phyloP scores from a whole-genome alignment of 2,329 filamentous ascomycete species.

The Verticillium zaregamsianum region DNA sequence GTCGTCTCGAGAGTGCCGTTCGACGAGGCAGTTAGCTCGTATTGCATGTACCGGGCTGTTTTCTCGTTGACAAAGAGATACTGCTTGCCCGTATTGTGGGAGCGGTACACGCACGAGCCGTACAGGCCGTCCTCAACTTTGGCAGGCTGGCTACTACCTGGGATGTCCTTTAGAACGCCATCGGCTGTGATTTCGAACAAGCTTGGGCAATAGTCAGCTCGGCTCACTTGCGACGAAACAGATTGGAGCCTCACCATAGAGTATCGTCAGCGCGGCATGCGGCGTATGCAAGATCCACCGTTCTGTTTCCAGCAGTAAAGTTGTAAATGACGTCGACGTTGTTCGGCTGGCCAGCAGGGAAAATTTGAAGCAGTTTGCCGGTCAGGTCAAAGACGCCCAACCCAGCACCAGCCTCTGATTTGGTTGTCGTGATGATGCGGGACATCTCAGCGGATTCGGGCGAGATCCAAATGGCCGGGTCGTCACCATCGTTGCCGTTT shows the following conservation, averaged over 20 bases:
- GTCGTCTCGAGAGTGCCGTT: conserved; percentile 38
- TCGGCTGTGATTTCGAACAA: conserved; percentile 44
- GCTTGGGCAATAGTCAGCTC: conserved; percentile 20
- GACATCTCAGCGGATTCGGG: conserved; percentile 34
- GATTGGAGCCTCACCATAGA: conserved; percentile 29
- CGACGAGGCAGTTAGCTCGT: conserved; percentile 36
- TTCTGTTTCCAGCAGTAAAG: conserved; percentile 37
- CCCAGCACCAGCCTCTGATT: conserved; percentile 43
- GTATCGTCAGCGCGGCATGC: conserved; percentile 48
- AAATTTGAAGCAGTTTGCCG: conserved; percentile 41
- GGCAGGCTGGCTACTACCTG: conserved; percentile 41
- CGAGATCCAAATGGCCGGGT: conserved; percentile 45
- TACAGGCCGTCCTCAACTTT: conserved; percentile 43
- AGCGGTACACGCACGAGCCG: conserved; percentile 48
- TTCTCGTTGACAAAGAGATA: conserved; percentile 54
- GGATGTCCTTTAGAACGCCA: conserved; percentile 36
- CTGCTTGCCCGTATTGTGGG: conserved; percentile 39
- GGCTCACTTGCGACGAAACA: background rate
- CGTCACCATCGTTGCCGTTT: conserved; percentile 39
- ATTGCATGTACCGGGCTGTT: conserved; percentile 48
- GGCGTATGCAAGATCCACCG: conserved; percentile 43
- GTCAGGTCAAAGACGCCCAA: conserved; percentile 44
- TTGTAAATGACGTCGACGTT: conserved; percentile 52
- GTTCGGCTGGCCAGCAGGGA: conserved; percentile 43
- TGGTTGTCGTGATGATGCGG: conserved; percentile 48